Conservation (phyloP, 805 yeast species). For the Limtongia smithiae region DNA sequence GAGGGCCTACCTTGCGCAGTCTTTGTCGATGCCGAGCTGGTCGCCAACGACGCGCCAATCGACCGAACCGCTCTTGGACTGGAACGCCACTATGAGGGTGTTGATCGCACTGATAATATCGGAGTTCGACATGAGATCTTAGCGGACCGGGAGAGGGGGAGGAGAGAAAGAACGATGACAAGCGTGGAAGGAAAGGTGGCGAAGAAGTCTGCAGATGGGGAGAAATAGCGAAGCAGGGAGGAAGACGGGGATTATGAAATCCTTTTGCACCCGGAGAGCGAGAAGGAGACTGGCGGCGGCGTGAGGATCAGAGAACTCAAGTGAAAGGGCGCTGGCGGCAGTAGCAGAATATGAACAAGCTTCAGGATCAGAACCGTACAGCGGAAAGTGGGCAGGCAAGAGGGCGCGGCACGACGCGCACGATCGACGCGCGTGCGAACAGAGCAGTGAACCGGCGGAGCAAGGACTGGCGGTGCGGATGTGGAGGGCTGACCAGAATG, state of each 20-base stretch:
- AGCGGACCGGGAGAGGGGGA: neutral
- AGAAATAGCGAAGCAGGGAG: neutral
- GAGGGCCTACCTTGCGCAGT: constrained; percentile 21
- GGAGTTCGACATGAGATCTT: constrained; percentile 24
- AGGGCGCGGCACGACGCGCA: no score
- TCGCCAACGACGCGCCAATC: constrained; percentile 31
- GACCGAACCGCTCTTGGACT: constrained; percentile 26
- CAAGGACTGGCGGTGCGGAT: no score
- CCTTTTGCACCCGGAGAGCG: neutral
- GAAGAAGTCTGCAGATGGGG: no score
- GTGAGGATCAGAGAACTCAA: neutral
- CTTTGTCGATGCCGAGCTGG: constrained; percentile 28
- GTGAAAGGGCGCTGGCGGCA: neutral
- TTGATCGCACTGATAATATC: constrained; percentile 28
- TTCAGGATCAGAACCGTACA: neutral
- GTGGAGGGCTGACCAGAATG: no score
- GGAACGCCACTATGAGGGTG: constrained; percentile 27
- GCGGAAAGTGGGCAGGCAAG: no score
- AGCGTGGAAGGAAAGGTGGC: no score
- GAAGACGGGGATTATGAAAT: no score
- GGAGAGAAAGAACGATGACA: no score
- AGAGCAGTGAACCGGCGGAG: no score
- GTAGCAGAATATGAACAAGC: neutral
- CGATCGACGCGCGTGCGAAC: no score
- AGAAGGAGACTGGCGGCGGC: neutral